phyloP scores from a whole-genome alignment of 2,329 filamentous ascomycete species.

The Aspergillus quadrilineatus region DNA sequence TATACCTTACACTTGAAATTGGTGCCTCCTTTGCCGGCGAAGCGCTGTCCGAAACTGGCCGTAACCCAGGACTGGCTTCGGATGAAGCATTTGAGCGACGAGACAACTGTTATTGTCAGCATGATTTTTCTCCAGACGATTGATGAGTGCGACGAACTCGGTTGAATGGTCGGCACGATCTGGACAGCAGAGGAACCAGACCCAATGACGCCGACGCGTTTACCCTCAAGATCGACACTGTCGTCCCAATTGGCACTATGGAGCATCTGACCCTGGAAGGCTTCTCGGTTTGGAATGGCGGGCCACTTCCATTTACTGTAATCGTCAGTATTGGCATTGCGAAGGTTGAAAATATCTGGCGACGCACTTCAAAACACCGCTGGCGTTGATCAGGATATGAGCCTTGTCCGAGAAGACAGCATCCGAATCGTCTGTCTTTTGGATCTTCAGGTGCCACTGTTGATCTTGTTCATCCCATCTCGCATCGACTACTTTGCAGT shows the following conservation, averaged over 20 bases:
- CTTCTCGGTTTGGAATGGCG: slow-evolving; percentile 44
- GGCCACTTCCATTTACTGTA: slow-evolving; percentile 36
- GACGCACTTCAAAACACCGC: slow-evolving; percentile 41
- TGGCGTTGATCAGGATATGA: slow-evolving; percentile 36
- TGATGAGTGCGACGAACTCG: too few species aligned
- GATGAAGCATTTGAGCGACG: slow-evolving; percentile 33
- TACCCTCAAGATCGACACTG: slow-evolving; percentile 31
- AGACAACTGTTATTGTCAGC: too few species aligned
- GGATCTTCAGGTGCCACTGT: too few species aligned
- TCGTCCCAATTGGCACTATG: slow-evolving; percentile 36
- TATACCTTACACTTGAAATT: slow-evolving; percentile 28
- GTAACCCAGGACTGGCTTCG: slow-evolving; percentile 14
- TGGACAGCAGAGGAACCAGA: slow-evolving; percentile 41
- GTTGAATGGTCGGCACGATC: slow-evolving; percentile 29
- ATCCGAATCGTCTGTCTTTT: too few species aligned
- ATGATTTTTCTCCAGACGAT: too few species aligned
- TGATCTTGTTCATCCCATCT: slow-evolving; percentile 28
- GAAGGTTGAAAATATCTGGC: too few species aligned
- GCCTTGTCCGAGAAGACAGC: slow-evolving; percentile 28
- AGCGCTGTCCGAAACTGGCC: slow-evolving; percentile 19
- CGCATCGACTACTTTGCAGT: slow-evolving; percentile 26
- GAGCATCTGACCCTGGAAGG: slow-evolving; percentile 45
- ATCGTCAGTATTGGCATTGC: too few species aligned
- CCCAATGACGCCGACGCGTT: slow-evolving; percentile 36
- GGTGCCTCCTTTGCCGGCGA: slow-evolving; percentile 21